Evolutionary conservation across 2,329 filamentous ascomycete species (phyloP).

Genomic region (Stagonosporopsis cucurbitacearum): DNA sequence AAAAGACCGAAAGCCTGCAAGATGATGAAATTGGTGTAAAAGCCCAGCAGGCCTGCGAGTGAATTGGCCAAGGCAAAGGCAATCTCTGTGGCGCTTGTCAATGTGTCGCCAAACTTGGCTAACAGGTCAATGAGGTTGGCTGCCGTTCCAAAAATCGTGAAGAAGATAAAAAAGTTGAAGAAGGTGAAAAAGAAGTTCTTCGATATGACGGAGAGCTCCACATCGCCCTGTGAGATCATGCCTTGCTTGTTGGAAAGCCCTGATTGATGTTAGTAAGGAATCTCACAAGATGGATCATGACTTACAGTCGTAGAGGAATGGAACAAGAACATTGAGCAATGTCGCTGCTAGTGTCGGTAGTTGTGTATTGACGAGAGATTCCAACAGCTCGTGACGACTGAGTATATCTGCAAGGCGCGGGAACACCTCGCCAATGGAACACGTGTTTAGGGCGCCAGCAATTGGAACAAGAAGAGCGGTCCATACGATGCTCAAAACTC

Average conservation of each 20-base stretch:
- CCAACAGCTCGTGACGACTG: conserved; percentile 70
- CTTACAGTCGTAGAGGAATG: conserved; percentile 89
- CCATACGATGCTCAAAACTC: conserved; percentile 85
- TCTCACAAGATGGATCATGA: neutral
- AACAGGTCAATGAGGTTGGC: conserved; percentile 73
- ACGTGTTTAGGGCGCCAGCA: conserved; percentile 79
- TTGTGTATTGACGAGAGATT: conserved; percentile 83
- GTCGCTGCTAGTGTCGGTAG: conserved; percentile 86
- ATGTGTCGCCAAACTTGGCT: conserved; percentile 70
- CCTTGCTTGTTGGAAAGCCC: conserved; percentile 86
- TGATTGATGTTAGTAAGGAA: conserved; percentile 33
- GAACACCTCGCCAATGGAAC: conserved; percentile 76
- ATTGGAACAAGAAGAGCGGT: conserved; percentile 80
- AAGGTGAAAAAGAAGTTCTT: conserved; percentile 99
- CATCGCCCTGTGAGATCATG: conserved; percentile 92
- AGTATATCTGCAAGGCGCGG: conserved; percentile 74
- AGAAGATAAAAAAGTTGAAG: conserved; percentile 97
- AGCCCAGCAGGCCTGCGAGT: conserved; percentile 75
- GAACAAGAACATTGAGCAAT: conserved; percentile 85
- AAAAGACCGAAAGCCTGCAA: conserved; percentile 93
- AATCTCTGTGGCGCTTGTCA: conserved; percentile 80
- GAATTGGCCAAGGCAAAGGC: conserved; percentile 77
- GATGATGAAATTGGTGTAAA: conserved; percentile 94
- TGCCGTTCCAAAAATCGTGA: conserved; percentile 84
- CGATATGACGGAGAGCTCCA: conserved; percentile 92